phyloP scores from a whole-genome alignment of 305 asterid genomes.

The Solanum hybrid region DNA sequence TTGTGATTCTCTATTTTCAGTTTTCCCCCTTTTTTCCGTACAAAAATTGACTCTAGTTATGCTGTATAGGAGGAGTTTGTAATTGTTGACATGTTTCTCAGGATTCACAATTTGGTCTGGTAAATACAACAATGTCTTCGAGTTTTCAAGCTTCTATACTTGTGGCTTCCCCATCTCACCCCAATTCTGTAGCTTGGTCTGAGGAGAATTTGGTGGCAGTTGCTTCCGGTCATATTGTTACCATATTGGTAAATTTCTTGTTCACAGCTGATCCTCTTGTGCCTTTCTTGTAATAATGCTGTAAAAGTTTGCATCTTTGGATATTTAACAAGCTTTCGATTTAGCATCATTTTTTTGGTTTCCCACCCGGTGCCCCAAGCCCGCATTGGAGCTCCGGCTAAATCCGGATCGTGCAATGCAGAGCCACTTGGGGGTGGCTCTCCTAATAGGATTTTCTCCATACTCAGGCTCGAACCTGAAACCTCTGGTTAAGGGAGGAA shows the following conservation, averaged over 20 bases:
- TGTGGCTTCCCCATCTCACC: conserved; percentile 53
- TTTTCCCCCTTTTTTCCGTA: not conserved
- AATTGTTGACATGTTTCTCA: not conserved
- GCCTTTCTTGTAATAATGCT: not conserved
- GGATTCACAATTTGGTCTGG: not conserved
- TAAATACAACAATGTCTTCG: conserved; percentile 30
- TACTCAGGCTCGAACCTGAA: not conserved
- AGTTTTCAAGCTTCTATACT: conserved; percentile 53
- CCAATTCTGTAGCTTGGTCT: conserved; percentile 78
- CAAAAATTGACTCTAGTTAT: not conserved
- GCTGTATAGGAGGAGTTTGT: not conserved
- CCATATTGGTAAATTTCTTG: conserved; percentile 41
- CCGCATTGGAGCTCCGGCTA: no score
- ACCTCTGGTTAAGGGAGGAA: not conserved
- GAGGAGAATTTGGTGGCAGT: conserved; percentile 85
- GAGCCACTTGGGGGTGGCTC: not conserved
- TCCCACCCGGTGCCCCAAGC: no score
- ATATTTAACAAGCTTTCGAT: no score
- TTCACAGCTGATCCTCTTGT: not conserved
- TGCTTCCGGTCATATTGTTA: conserved; percentile 51
- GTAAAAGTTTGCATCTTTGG: not conserved
- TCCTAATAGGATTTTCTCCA: not conserved
- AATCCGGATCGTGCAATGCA: not conserved
- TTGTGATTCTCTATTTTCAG: not conserved
- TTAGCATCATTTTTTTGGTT: no score